phyloP scores from a whole-genome alignment of 2,329 filamentous ascomycete species.

The Annulohypoxylon truncatum region DNA sequence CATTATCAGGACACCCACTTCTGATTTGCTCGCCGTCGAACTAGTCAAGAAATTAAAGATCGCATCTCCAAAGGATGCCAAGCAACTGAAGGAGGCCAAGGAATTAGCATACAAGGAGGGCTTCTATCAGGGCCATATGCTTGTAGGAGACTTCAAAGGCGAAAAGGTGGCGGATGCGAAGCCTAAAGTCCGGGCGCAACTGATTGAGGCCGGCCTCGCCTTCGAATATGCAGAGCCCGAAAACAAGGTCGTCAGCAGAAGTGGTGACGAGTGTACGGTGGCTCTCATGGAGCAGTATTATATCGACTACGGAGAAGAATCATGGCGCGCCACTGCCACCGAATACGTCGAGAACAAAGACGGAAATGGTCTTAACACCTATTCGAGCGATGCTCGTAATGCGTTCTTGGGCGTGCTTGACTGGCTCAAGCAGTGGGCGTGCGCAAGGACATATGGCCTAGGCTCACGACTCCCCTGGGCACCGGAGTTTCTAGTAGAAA shows the following conservation, averaged over 20 bases:
- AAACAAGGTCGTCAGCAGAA: constrained; percentile 86
- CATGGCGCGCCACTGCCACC: constrained; percentile 82
- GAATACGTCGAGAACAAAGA: constrained; percentile 76
- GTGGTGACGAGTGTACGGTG: constrained; percentile 92
- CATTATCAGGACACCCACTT: constrained; percentile 88
- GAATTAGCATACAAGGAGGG: constrained; percentile 97
- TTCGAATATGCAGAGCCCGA: constrained; percentile 96
- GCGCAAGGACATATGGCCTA: constrained; percentile 88
- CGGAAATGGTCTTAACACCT: constrained; percentile 80
- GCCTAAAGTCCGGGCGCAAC: constrained; percentile 80
- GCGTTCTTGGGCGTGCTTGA: constrained; percentile 86
- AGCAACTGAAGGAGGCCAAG: constrained; percentile 92
- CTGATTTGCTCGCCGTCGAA: constrained; percentile 83
- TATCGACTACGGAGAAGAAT: constrained; percentile 91
- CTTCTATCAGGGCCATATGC: constrained; percentile 93
- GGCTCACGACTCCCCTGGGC: constrained; percentile 98
- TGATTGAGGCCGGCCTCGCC: constrained; percentile 81
- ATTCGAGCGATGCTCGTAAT: constrained; percentile 62
- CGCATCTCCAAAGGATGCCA: constrained; percentile 92
- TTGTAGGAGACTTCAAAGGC: constrained; percentile 88
- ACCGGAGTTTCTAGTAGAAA: constrained; percentile 88
- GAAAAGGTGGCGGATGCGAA: constrained; percentile 89
- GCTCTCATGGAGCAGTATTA: constrained; percentile 98
- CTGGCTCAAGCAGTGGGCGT: constrained; percentile 97
- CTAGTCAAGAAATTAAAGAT: constrained; percentile 96